Base-by-base conservation (phyloP, 768 basidiomycete species). In the Amylocystis lapponica region DNA sequence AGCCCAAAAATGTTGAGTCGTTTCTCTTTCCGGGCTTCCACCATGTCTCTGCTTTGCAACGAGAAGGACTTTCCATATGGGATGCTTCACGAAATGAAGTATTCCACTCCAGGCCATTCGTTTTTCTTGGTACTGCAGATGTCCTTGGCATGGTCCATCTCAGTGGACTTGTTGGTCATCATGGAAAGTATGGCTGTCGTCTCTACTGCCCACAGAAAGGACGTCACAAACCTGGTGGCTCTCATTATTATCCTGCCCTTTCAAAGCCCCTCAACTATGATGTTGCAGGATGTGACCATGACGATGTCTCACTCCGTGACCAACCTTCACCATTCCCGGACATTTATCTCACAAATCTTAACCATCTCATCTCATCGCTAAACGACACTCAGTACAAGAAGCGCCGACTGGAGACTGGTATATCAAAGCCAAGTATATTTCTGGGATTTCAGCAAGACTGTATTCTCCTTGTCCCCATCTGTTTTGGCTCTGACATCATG, bases 401-500 rank as follows among this genome's bases (percentile, higher is more conserved):
- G 2, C 25, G 34, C 4, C 61, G 66, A 0, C 52, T 53, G 3
- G 27, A 39, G 13, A 65, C 63, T 2, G 66, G 71, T 1, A 59
- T 75, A 26, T 46, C 47, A n/a, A 66, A 66, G 36, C 64, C 64
- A 0, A 66, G 53, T n/a, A 52, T 72, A 3, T 59, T 71, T 34
- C 36, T 45, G 8, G 67, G 64, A 0, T 44, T 69, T 1, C 48
- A 38, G 3, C 21, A 43, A 10, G 17, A 30, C 3, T 39, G 41
- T 6, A 45, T 41, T n/a, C 52, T 64, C 14, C 47, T 49, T 0
- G 43, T 66, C 36, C 64, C 65, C 0, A 38, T 34, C 1, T 60
- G 58, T 27, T 71, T 67, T 38, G 36, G 49, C 10, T 47, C 48
- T 0, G 69, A 74, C 36, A 41, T 65, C 12, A 71, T 72, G 68